Percentiles rank a stretch among this genome's conserved stretches.
These are phyloP conservation scores for Candida buenavistaensis DNA, from an alignment of 1,139 yeast species.

Conservation along the genomic window DNA sequence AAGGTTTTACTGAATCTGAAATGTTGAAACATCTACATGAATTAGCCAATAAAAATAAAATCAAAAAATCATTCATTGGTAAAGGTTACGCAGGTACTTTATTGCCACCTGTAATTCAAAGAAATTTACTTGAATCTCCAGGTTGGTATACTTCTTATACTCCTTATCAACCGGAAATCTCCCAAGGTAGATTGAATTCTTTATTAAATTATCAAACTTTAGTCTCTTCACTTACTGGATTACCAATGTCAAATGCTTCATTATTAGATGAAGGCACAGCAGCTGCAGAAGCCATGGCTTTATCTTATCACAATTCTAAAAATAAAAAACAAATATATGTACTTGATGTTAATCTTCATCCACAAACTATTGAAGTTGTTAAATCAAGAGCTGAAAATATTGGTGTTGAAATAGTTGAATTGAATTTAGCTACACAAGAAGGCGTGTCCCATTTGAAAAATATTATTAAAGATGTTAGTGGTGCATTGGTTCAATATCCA, in stretches of 20 bases:
- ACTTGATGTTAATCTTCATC: conserved; percentile 75
- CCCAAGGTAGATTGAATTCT: conserved; percentile 93
- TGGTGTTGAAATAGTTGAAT: conserved; percentile 60
- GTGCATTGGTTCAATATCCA: conserved; percentile 90
- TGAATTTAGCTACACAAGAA: conserved; percentile 53
- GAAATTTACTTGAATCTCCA: conserved; percentile 89
- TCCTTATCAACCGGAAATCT: conserved; percentile 97
- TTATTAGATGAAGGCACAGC: conserved; percentile 96
- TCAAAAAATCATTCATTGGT: conserved; percentile 78
- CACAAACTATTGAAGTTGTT: conserved; percentile 82
- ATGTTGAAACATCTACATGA: conserved; percentile 67
- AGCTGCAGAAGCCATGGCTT: conserved; percentile 95
- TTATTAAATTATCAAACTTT: conserved; percentile 89
- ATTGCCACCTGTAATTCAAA: conserved; percentile 88
- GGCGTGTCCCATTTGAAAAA: conserved; percentile 44
- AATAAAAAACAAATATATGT: conserved; percentile 70
- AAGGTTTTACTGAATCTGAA: conserved; percentile 80
- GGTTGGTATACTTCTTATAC: conserved; percentile 99
- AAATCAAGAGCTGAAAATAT: conserved; percentile 77
- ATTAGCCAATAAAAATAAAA: conserved; percentile 74
- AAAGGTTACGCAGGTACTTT: conserved; percentile 92
- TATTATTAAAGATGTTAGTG: conserved; percentile 54
- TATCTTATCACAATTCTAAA: conserved; percentile 67
- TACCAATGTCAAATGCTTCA: conserved; percentile 91
- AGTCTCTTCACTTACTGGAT: conserved; percentile 84